Evolutionary conservation across 345 rosid genomes (phyloP), one percentile per base, ranked within the genome.

Genomic region (Angophora floribunda): DNA sequence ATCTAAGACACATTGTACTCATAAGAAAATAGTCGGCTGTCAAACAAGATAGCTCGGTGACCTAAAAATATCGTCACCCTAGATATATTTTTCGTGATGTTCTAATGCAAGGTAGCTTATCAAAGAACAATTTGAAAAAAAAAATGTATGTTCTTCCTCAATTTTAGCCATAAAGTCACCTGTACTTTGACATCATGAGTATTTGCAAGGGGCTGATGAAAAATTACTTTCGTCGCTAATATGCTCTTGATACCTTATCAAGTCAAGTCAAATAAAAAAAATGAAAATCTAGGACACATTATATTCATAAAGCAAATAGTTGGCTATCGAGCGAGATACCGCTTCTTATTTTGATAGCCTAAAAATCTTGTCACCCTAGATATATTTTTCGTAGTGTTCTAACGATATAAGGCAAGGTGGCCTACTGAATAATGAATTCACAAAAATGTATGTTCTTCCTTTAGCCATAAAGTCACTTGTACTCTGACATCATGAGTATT

Each of bases 401-500:
- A 19, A 19, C 19, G 19, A 21, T 36, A 8, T 9, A 9, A 36
- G 6, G 19, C 12, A 36, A 75, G 14, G 4, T 2, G 4, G 11
- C 13, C 26, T 70, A 4, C 8, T 19, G 1, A 32, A 17, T 3
- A 2, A 65, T 30, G 12, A 32, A 67, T 67, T 67, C 79, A 30
- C 21, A 32, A 67, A 30, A 67, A 15, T 16, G 12, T 16, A 67
- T 32, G 12, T 67, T 9, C 0, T 0, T 26, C 14, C 82, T 75
- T 32, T 70, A 70, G 47, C 13, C 4, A 6, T 24, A 3, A 36
- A 2, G 21, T 30, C 41, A 13, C 17, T 8, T 14, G 13, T n/a
- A n/a, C 19, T 9, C 3, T 2, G 1, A n/a, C 6, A 6, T n/a
- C 12, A 30, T 0, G 30, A 30, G 1, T 0, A 32, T 2, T 8